These are phyloP conservation scores for Pseudohyphozyma bogoriensis DNA, from an alignment of 768 basidiomycete species.

Conservation along the genomic window DNA sequence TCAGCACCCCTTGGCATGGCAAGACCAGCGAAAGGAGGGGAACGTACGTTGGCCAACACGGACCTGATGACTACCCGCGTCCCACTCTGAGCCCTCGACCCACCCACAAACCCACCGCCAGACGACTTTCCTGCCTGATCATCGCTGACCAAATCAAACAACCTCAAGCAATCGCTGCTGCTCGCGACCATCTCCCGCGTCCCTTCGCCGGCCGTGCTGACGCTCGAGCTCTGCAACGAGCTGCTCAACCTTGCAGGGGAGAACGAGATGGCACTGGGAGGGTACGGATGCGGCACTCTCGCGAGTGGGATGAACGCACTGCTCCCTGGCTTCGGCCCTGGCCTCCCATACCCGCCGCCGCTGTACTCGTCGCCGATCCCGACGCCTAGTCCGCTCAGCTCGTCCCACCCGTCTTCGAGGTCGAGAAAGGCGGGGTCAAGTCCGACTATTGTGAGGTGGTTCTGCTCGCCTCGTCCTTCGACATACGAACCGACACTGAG, in stretches of 20 bases:
- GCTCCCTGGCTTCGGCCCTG: too few species aligned
- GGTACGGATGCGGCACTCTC: constrained; percentile 77
- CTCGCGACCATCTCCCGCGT: constrained; percentile 78
- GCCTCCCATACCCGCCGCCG: constrained; percentile 35
- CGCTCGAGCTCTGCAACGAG: constrained; percentile 9
- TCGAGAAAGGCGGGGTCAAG: constrained; percentile 57
- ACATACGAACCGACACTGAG: constrained; percentile 75
- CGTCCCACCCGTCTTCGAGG: constrained; percentile 74
- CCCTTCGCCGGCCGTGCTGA: constrained; percentile 17
- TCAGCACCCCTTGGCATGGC: not conserved
- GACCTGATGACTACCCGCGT: constrained; percentile 23
- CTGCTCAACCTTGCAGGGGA: constrained; percentile 50
- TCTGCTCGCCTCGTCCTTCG: constrained; percentile 43
- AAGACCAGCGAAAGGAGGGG: not conserved
- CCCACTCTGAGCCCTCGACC: not conserved
- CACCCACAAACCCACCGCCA: constrained; percentile 16
- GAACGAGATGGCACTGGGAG: constrained; percentile 87
- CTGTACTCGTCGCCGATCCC: not conserved
- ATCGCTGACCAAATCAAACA: constrained; percentile 80
- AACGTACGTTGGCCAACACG: constrained; percentile 19
- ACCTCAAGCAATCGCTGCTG: constrained; percentile 80
- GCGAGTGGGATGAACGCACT: constrained; percentile 83
- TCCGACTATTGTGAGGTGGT: constrained; percentile 65
- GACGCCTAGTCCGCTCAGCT: constrained; percentile 39
- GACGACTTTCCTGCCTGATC: constrained; percentile 31